Evolutionary conservation across 306 rosid species (phyloP), one percentile per base, ranked within the genome.

Genomic region (Canavalia ensiformis): DNA sequence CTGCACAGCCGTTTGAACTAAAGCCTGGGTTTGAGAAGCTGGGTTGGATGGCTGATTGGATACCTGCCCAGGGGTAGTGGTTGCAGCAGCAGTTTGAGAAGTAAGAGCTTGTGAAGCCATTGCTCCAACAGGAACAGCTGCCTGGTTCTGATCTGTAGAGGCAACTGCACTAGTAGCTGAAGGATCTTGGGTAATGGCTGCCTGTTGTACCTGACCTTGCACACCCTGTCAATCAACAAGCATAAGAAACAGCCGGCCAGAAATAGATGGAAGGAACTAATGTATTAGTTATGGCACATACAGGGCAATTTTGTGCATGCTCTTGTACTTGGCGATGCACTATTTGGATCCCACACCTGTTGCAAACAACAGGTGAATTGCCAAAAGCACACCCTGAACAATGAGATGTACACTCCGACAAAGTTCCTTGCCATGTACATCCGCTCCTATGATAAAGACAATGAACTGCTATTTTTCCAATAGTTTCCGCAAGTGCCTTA

Each of bases 271-370:
- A 68, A 74, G 55, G 51, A 44, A 77, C n/a, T 7, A 39, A 78
- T 33, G 18, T 7, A 66, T 49, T 30, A 58, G 31, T 72, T 11
- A 71, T 29, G 42, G 56, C 44, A 86, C 99, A 67, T 87, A 96
- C 98, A 42, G 97, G 84, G 72, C 97, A 96, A 72, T 54, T 90
- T 86, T 89, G 98, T 30, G 97, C 99, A 39, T 96, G 99, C 70
- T 96, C 99, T 81, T 96, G 98, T 8, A 93, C 98, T 86, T 92
- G 99, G 65, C 97, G 88, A 75, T 96, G 99, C 86, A 93, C 90
- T 62, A 96, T 94, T 82, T 96, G 98, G 80, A 92, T 75, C 51
- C 91, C 97, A 39, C 99, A 96, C 81, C 97, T 89, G 71, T 96
- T 96, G 87, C 99, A 96, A 64, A 90, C 94, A 69, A 96, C 98